Conservation (phyloP, 352 stramenopile species). For the Globisporangium alternatum region DNA sequence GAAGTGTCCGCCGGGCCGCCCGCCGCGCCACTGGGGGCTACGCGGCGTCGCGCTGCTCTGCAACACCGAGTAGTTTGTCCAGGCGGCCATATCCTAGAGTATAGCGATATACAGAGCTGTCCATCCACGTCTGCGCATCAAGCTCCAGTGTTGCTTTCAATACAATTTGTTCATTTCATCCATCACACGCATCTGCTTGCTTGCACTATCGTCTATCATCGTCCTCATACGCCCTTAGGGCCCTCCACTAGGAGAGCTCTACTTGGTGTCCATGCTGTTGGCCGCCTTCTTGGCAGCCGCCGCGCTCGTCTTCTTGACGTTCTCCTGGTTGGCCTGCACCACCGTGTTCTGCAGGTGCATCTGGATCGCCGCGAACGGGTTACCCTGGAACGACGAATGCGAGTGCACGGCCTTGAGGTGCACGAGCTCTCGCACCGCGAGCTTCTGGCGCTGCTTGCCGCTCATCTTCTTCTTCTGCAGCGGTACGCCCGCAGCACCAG, state of each 20-base stretch:
- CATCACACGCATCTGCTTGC: slow-evolving; percentile 3
- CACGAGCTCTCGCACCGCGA: slow-evolving; percentile 77
- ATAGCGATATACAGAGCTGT: background rate
- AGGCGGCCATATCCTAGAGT: background rate
- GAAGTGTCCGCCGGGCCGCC: slow-evolving; percentile 86
- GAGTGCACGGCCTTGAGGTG: slow-evolving; percentile 85
- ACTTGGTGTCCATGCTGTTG: slow-evolving; percentile 39
- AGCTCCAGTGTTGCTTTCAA: slow-evolving; percentile 3
- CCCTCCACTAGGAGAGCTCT: background rate
- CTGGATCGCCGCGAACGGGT: slow-evolving; percentile 86
- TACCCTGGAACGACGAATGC: slow-evolving; percentile 73
- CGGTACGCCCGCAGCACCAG: background rate
- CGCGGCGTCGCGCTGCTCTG: slow-evolving; percentile 93
- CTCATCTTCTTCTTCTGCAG: slow-evolving; percentile 61
- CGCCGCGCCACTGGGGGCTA: slow-evolving; percentile 93
- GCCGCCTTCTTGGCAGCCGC: slow-evolving; percentile 22
- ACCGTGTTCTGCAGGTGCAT: slow-evolving; percentile 85
- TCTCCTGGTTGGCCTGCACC: slow-evolving; percentile 69
- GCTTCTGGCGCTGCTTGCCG: slow-evolving; percentile 79
- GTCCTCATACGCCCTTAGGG: background rate
- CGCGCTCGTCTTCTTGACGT: slow-evolving; percentile 39
- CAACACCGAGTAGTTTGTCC: slow-evolving; percentile 84
- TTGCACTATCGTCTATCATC: background rate
- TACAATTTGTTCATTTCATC: slow-evolving; percentile 10
- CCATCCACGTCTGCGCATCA: background rate